Base-by-base conservation (phyloP, 2,329 filamentous ascomycete genomes). In the Lachnum nothofagi region DNA sequence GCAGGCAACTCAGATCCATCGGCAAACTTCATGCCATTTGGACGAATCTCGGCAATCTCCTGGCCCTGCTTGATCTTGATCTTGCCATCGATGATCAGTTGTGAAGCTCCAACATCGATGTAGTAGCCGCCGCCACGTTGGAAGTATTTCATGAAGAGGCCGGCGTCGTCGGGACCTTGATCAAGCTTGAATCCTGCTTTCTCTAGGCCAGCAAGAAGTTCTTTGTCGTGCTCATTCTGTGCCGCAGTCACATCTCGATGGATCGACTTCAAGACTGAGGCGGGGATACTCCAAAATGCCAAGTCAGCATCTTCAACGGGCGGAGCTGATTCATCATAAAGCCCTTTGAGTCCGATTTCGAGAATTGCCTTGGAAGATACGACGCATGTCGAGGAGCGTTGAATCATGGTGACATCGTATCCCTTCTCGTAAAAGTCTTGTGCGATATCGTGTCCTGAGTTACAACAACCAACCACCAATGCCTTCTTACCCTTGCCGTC, bases 341-440 rank as follows among this genome's bases (percentile, higher is more conserved):
- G 58, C 0, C 71, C 73, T 46, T 70, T 70, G 33, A 78, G 63
- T 4, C 66, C 65, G 25, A 27, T 27, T 27, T 72, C 64, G 3
- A 68, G 63, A 25, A 72, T 67, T 0, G 70, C 64, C 10, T 73
- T 65, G 6, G 77, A 79, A 0, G 79, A 77, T 0, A 86, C 70
- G 3, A 88, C 81, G 46, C 76, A 79, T 0, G 85, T 87, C 6
- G 75, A 78, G 1, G 77, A 80, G 3, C 85, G 76, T 65, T 88
- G 85, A 0, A 88, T 74, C 64, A 88, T 82, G 0, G 84, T 88
- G 1, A 86, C 77, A 2, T 79, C 70, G 53, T 82, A 82, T 0
- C 84, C 85, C 42, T 80, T 79, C 57, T 86, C 82, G 29, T 77
- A 73, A 58, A 76, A 86, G 53, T 86, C 80, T 48, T 86, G 82